Conservation (phyloP, 192 early-diverging fungal species). For the Coemansia sp. region DNA sequence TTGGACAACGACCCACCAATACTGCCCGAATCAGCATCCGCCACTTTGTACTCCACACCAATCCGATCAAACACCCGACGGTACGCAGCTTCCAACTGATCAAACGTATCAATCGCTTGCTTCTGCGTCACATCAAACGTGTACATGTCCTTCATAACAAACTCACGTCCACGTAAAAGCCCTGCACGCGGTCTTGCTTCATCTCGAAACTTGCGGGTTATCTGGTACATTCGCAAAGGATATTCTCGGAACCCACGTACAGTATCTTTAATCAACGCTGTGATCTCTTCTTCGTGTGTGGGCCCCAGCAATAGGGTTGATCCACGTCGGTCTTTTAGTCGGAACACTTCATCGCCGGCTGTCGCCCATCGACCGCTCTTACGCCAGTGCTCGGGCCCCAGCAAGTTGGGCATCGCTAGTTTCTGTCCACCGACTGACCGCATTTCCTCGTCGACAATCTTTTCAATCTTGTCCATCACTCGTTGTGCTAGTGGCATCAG, state of each 20-base stretch:
- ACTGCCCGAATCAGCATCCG: conserved; percentile 87
- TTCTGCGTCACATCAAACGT: conserved; percentile 73
- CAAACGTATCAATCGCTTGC: conserved; percentile 71
- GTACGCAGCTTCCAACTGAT: conserved; percentile 71
- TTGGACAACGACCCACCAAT: conserved; percentile 88
- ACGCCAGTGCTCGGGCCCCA: conserved; percentile 70
- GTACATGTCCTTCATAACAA: conserved; percentile 97
- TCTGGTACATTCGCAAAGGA: conserved; percentile 85
- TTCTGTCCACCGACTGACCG: conserved; percentile 69
- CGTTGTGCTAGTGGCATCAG: conserved; percentile 80
- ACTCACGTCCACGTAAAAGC: conserved; percentile 81
- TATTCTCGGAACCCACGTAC: conserved; percentile 68
- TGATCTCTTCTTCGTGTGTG: conserved; percentile 93
- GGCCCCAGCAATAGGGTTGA: conserved; percentile 70
- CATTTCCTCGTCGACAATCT: conserved; percentile 82
- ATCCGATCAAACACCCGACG: conserved; percentile 67
- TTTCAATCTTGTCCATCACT: conserved; percentile 69
- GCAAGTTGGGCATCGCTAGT: conserved; percentile 64
- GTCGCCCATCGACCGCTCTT: conserved; percentile 75
- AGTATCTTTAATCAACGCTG: conserved; percentile 62
- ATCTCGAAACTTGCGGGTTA: conserved; percentile 81
- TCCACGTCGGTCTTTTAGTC: conserved; percentile 73
- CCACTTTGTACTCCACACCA: conserved; percentile 79
- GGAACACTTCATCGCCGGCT: conserved; percentile 67
- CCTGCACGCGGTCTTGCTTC: conserved; percentile 81